These are phyloP conservation scores for Ambispora gerdemannii DNA, from an alignment of 192 early-diverging fungal genomes.

Conservation along the genomic window DNA sequence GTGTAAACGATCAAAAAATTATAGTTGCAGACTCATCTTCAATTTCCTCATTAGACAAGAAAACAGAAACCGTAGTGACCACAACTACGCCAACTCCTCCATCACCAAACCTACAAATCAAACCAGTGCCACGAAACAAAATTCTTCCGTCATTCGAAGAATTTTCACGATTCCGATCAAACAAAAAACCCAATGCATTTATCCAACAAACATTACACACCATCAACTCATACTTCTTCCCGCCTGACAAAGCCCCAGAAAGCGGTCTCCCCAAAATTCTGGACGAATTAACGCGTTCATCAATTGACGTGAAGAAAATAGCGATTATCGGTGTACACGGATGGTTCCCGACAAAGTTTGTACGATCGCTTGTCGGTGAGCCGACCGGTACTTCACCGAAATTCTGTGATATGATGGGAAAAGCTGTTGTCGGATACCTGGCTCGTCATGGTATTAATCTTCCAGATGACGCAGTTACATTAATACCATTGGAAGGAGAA, in stretches of 20 bases:
- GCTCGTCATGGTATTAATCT: slow-evolving; percentile 47
- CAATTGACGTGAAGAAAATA: slow-evolving; percentile 48
- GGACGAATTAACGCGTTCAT: slow-evolving; percentile 26
- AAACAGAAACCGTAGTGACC: too few relatives aligned
- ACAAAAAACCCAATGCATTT: neutral
- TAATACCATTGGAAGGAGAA: slow-evolving; percentile 87
- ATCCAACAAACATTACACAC: slow-evolving; percentile 19
- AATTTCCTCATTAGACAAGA: neutral
- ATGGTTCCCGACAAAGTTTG: slow-evolving; percentile 79
- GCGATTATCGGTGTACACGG: slow-evolving; percentile 89
- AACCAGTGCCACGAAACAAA: slow-evolving; percentile 5
- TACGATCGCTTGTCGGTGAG: slow-evolving; percentile 78
- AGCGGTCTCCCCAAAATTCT: slow-evolving; percentile 4
- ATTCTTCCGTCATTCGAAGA: slow-evolving; percentile 23
- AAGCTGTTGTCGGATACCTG: slow-evolving; percentile 60
- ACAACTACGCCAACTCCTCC: neutral
- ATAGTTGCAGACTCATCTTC: neutral
- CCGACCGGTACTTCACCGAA: slow-evolving; percentile 88
- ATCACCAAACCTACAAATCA: neutral
- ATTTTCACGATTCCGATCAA: neutral
- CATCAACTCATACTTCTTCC: slow-evolving; percentile 30
- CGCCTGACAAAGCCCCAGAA: neutral
- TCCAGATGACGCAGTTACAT: slow-evolving; percentile 51
- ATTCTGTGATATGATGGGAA: slow-evolving; percentile 87
- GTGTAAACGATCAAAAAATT: neutral